phyloP scores from a whole-genome alignment of 1,139 yeast genomes.

The Hanseniaspora gamundiae region DNA sequence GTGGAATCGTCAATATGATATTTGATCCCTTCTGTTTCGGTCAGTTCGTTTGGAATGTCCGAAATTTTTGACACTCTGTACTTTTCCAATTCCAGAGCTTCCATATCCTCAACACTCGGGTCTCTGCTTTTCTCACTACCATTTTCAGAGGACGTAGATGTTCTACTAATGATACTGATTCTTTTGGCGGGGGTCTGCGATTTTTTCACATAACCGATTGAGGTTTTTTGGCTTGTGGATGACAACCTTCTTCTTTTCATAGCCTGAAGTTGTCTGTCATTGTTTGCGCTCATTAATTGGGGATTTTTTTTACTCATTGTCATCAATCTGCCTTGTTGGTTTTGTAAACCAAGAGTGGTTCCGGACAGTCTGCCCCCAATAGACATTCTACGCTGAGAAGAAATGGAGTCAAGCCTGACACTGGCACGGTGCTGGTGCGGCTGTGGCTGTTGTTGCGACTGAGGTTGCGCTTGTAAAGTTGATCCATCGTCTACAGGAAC shows the following conservation, averaged over 20 bases:
- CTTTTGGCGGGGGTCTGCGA: constrained; percentile 18
- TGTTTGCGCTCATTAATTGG: constrained; percentile 9
- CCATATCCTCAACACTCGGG: background rate
- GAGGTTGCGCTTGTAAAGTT: background rate
- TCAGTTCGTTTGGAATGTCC: constrained; percentile 32
- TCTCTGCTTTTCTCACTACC: background rate
- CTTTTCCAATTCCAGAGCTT: constrained; percentile 9
- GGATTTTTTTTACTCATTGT: constrained; percentile 3
- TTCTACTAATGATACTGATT: constrained; percentile 16
- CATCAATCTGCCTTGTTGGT: background rate
- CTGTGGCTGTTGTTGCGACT: background rate
- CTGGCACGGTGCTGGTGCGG: constrained; percentile 5
- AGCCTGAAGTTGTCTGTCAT: constrained; percentile 19
- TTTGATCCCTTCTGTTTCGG: constrained; percentile 32
- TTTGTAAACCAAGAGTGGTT: too few relatives aligned
- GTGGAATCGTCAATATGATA: constrained; percentile 43
- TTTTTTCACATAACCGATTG: constrained; percentile 15
- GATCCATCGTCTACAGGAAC: background rate
- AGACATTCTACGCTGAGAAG: constrained; percentile 1
- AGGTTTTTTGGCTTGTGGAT: constrained; percentile 8
- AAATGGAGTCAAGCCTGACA: constrained; percentile 7
- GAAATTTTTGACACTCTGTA: constrained; percentile 19
- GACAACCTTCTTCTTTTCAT: constrained; percentile 22
- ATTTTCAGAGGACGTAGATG: constrained; percentile 2
- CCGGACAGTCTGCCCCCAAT: background rate